A percentile compares a stretch with the other conserved stretches of the same genome.
phyloP scores from a whole-genome alignment of 768 basidiomycete genomes.

The Tricholoma saponaceum region DNA sequence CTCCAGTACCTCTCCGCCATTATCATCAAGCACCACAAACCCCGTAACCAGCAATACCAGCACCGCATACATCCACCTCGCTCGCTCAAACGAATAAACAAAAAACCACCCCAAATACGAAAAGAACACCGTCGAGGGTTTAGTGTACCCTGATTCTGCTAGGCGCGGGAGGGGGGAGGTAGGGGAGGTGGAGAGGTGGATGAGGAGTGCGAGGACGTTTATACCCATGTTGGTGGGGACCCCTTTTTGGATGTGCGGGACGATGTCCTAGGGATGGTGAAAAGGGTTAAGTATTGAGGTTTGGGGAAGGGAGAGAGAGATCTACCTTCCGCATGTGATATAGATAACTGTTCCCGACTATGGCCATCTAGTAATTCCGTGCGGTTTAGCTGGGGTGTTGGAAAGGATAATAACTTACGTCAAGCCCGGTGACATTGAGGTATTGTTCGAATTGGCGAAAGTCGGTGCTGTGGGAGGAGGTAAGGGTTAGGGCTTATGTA shows the following conservation, averaged over 20 bases:
- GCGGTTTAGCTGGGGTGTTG: background rate
- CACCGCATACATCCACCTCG: slow-evolving; percentile 56
- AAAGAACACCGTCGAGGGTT: slow-evolving; percentile 75
- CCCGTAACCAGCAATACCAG: slow-evolving; percentile 51
- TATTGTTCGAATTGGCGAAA: slow-evolving; percentile 93
- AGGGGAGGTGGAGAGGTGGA: slow-evolving; percentile 59
- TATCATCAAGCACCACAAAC: slow-evolving; percentile 30
- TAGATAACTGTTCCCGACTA: slow-evolving; percentile 88
- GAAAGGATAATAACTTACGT: slow-evolving; percentile 45
- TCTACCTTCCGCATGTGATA: slow-evolving; percentile 88
- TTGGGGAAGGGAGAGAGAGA: background rate
- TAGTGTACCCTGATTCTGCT: slow-evolving; percentile 44
- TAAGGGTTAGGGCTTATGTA: slow-evolving; percentile 6
- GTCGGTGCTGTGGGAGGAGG: slow-evolving; percentile 67
- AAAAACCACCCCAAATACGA: slow-evolving; percentile 64
- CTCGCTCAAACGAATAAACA: slow-evolving; percentile 71
- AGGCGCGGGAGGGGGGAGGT: slow-evolving; percentile 68
- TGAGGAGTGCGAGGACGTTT: slow-evolving; percentile 76
- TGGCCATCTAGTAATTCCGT: slow-evolving; percentile 59
- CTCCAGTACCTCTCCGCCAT: no score
- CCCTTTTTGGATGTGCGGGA: slow-evolving; percentile 81
- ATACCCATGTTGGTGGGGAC: slow-evolving; percentile 79
- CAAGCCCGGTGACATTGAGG: slow-evolving; percentile 85
- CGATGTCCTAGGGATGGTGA: slow-evolving; percentile 51
- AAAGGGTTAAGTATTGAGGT: background rate